phyloP scores from a whole-genome alignment of 2,329 filamentous ascomycete genomes.

The Fusarium euwallaceae region DNA sequence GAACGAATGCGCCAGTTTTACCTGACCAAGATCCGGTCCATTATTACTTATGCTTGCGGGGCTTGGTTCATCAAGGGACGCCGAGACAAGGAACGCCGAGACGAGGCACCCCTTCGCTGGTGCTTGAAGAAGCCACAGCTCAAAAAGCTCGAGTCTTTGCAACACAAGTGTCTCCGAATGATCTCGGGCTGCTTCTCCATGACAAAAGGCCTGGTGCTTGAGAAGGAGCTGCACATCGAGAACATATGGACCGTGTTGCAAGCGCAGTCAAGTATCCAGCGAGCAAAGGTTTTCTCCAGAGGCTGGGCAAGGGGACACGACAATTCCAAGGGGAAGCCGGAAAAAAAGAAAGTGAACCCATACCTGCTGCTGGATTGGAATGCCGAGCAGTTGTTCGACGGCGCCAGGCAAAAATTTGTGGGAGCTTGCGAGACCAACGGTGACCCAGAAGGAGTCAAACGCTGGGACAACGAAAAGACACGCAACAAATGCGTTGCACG shows the following conservation, averaged over 20 bases:
- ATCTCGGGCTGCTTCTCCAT: slow-evolving; percentile 6
- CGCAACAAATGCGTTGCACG: not conserved
- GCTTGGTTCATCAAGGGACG: slow-evolving; percentile 20
- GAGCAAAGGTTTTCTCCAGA: not conserved
- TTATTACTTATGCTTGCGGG: slow-evolving; percentile 21
- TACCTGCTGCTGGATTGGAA: not conserved
- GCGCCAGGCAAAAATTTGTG: not conserved
- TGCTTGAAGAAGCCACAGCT: not conserved
- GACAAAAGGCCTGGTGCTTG: not conserved
- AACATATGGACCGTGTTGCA: slow-evolving; percentile 7
- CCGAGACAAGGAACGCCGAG: not conserved
- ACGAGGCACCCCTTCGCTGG: not conserved
- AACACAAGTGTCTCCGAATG: slow-evolving; percentile 6
- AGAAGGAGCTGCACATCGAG: slow-evolving; percentile 22
- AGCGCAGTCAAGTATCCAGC: not conserved
- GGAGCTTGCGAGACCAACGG: not conserved
- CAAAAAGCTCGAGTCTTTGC: not conserved
- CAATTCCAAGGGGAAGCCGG: not conserved
- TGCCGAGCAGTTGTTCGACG: not conserved
- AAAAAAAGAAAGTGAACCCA: not conserved
- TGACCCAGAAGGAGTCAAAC: not conserved
- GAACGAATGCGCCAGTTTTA: slow-evolving; percentile 8
- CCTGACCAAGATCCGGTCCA: slow-evolving; percentile 13
- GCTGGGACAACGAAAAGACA: not conserved
- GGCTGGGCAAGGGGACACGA: not conserved